Conservation (phyloP, 2,329 filamentous ascomycete species). For the Phyllosticta citriasiana region DNA sequence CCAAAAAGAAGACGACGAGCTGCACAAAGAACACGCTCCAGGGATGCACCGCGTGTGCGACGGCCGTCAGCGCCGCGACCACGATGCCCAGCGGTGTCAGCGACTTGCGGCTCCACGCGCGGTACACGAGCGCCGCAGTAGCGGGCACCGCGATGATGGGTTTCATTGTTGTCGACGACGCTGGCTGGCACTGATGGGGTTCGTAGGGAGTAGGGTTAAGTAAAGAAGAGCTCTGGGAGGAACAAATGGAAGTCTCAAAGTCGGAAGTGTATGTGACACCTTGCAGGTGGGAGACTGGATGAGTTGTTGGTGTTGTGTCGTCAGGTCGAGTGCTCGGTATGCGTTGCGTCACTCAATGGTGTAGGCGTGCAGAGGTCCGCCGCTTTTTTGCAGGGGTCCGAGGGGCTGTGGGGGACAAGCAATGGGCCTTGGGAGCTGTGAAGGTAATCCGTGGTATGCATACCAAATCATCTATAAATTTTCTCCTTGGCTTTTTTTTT, state of each 20-base stretch:
- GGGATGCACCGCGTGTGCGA: constrained; percentile 79
- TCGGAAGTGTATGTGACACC: neutral
- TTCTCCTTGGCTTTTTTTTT: too few relatives aligned
- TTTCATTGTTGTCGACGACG: constrained; percentile 14
- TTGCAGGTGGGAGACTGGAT: neutral
- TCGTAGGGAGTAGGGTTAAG: too few relatives aligned
- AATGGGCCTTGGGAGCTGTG: neutral
- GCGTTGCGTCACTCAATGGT: neutral
- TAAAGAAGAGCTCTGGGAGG: too few relatives aligned
- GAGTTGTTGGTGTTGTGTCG: neutral
- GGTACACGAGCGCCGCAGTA: constrained; percentile 28
- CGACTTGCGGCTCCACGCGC: constrained; percentile 40
- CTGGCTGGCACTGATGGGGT: too few relatives aligned
- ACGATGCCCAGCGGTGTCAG: constrained; percentile 69
- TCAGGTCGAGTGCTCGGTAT: neutral
- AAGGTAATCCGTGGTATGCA: too few relatives aligned
- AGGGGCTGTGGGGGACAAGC: too few relatives aligned
- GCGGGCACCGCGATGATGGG: constrained; percentile 18
- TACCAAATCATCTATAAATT: too few relatives aligned
- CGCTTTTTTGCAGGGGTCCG: neutral
- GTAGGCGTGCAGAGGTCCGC: neutral
- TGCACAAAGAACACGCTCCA: constrained; percentile 87
- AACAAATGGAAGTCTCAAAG: neutral
- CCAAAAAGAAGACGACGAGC: constrained; percentile 74
- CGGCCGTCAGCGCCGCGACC: constrained; percentile 61